These are phyloP conservation scores for Stylosanthes scabra DNA, from an alignment of 331 rosid genomes.

Conservation along the genomic window DNA sequence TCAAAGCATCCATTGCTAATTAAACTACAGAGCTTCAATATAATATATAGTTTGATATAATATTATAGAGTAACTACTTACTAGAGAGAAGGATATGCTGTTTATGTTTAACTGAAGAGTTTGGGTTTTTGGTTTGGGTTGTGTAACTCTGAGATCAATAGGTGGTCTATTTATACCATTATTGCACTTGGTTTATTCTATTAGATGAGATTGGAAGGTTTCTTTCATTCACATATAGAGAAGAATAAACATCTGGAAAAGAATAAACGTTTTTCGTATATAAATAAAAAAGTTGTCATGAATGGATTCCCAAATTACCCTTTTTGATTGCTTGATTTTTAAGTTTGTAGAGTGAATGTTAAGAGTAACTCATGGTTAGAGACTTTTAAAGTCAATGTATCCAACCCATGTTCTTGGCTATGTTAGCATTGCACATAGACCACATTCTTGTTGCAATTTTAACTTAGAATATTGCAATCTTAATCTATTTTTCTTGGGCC, in stretches of 20 bases:
- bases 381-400: conserved; percentile 16
- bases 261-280: conserved; percentile 33
- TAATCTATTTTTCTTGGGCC: neutral
- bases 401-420: conserved; percentile 43
- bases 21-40: neutral
- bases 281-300: conserved; percentile 30
- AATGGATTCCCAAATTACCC: conserved; percentile 41
- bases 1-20: conserved; percentile 51
- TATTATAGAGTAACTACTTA: neutral
- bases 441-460: neutral
- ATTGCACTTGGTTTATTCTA: conserved; percentile 34
- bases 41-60: neutral
- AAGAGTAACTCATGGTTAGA: conserved; percentile 6
- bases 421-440: conserved; percentile 20
- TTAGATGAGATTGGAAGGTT: conserved; percentile 33
- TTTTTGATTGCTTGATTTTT: conserved; percentile 12
- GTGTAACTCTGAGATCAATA: conserved; percentile 25
- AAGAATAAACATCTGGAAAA: conserved; percentile 44
- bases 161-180: conserved; percentile 49
- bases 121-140: conserved; percentile 36
- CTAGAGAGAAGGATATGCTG: neutral
- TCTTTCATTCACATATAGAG: conserved; percentile 1
- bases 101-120: neutral
- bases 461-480: conserved; percentile 10
- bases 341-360: neutral